Evolutionary conservation across 2,329 filamentous ascomycete species (phyloP).

Genomic region (Ophiostoma fasciatum): DNA sequence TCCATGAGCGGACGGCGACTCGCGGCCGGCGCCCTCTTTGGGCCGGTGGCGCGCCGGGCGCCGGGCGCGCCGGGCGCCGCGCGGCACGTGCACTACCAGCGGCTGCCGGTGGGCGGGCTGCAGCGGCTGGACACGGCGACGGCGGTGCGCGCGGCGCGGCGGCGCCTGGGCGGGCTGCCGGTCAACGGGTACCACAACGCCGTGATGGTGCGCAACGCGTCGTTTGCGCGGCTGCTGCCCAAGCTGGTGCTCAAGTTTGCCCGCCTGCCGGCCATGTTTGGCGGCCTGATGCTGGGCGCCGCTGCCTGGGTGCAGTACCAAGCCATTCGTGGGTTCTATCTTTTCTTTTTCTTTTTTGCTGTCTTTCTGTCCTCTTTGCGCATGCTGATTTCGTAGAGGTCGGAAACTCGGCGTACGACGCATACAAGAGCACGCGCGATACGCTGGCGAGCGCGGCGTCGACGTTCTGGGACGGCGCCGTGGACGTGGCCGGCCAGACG

Average conservation of each 20-base stretch:
- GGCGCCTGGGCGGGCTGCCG: slow-evolving; percentile 61
- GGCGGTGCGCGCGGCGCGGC: slow-evolving; percentile 43
- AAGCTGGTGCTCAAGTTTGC: slow-evolving; percentile 83
- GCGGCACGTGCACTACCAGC: slow-evolving; percentile 49
- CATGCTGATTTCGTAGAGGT: too few species aligned
- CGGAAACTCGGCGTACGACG: slow-evolving; percentile 60
- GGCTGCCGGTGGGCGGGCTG: slow-evolving; percentile 49
- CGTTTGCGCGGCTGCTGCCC: slow-evolving; percentile 55
- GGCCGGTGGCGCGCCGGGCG: slow-evolving; percentile 47
- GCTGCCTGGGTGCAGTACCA: slow-evolving; percentile 94
- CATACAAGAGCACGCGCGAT: slow-evolving; percentile 61
- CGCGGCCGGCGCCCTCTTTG: slow-evolving; percentile 54
- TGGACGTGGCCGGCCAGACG: slow-evolving; percentile 65
- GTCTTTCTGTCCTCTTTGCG: too few species aligned
- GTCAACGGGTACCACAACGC: slow-evolving; percentile 77
- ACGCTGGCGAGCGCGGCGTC: slow-evolving; percentile 54
- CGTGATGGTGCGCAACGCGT: slow-evolving; percentile 47
- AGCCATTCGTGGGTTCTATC: slow-evolving; percentile 52
- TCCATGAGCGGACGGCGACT: slow-evolving; percentile 61
- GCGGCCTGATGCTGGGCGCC: slow-evolving; percentile 72
- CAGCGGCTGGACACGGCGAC: slow-evolving; percentile 46
- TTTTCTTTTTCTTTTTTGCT: neutral
- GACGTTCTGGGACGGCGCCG: slow-evolving; percentile 55
- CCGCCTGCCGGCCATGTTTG: slow-evolving; percentile 80
- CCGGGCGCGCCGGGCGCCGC: slow-evolving; percentile 28